phyloP scores from a whole-genome alignment of 2,329 filamentous ascomycete genomes.

The Coniochaeta pulveracea region DNA sequence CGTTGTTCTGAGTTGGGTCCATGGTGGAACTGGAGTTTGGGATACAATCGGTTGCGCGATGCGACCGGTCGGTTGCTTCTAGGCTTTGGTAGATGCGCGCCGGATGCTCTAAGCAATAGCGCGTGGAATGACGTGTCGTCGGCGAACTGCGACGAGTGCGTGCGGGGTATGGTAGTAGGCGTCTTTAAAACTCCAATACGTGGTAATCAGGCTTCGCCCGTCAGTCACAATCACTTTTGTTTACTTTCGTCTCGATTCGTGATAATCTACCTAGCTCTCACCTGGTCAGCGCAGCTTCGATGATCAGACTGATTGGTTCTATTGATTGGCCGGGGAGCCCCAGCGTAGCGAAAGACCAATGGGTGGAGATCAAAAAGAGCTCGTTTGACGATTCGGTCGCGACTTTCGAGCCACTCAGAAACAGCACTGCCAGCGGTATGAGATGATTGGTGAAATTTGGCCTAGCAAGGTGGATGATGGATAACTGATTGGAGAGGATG shows the following conservation, averaged over 20 bases:
- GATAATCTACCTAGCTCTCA: background rate
- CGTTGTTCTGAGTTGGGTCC: slow-evolving; percentile 43
- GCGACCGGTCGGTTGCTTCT: no score
- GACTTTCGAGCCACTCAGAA: slow-evolving; percentile 16
- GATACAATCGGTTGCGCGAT: no score
- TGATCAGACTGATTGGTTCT: slow-evolving; percentile 16
- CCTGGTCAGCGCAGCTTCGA: no score
- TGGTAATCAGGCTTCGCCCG: no score
- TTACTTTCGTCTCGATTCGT: slow-evolving; percentile 5
- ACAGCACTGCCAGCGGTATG: slow-evolving; percentile 14
- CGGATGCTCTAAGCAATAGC: no score
- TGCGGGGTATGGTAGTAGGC: slow-evolving; percentile 3
- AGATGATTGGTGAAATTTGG: slow-evolving; percentile 19
- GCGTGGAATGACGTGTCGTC: no score
- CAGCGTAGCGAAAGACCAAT: slow-evolving; percentile 14
- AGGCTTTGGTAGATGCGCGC: no score
- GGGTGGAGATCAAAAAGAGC: slow-evolving; percentile 17
- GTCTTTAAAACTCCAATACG: no score
- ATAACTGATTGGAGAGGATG: slow-evolving; percentile 10
- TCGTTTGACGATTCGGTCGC: slow-evolving; percentile 13
- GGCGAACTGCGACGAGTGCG: no score
- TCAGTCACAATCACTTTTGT: no score
- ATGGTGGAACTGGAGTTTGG: slow-evolving; percentile 23
- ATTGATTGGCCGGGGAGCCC: slow-evolving; percentile 17
- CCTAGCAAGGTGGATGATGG: slow-evolving; percentile 16